Base-by-base conservation (phyloP, 2,329 filamentous ascomycete genomes). In the Cercospora sojina region DNA sequence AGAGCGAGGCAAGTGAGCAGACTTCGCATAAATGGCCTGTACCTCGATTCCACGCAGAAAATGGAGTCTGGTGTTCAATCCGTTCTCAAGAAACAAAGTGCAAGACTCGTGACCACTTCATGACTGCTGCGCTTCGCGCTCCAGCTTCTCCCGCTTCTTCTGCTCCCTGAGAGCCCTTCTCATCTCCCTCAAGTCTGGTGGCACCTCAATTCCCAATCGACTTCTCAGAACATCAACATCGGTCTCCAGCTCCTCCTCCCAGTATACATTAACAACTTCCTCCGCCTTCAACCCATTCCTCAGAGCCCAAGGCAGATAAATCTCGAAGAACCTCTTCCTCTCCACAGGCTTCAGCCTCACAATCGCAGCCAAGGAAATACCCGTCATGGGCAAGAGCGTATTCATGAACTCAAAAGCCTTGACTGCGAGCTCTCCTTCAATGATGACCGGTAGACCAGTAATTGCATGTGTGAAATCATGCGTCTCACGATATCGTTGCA, bases 351-450 rank as follows among this genome's bases (percentile, higher is more conserved):
- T 91, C 75, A 91, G 77, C 38, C 86, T 83, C 38, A 88, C 78
- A 12, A 87, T 83, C 2, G 93, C 92, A 66, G 93, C 87, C 61
- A 96, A 84, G 75, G 90, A 92, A 70, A 99, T 79, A 0, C 91
- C 95, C 8, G 95, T 96, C 95, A 99, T 99, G 0, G 95, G 95
- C 63, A 99, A 81, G 35, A 96, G 80, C 1, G 93, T 98, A 77
- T 98, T 99, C 27, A 93, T 88, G 78, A 97, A 99, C 81, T 99
- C 95, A 72, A 99, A 97, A 0, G 93, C 93, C 81, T 99, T 99
- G 72, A 99, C 85, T n/a, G 94, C 95, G 12, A 99, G 86, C 83
- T 99, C 95, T 27, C 95, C 95, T 82, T 99, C 95, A n/a, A 93
- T 86, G 69, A 97, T 90, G 49, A 96, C 87, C 0, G 95, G 95